Evolutionary conservation across 1,284 basidiomycete genomes (phyloP), one percentile per base, ranked within the genome.

Genomic region (Pyrrhoderma noxium): DNA sequence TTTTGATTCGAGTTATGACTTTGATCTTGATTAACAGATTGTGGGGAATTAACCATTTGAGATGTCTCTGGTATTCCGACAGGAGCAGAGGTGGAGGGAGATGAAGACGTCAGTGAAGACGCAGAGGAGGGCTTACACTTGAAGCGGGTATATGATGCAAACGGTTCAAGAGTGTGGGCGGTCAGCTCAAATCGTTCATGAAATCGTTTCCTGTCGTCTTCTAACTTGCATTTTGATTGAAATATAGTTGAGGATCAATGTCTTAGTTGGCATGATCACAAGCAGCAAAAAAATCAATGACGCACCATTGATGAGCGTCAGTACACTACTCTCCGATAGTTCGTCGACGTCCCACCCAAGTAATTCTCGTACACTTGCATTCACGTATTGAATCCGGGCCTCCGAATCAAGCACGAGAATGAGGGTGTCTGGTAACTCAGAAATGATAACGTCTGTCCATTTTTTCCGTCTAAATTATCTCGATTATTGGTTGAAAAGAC

Each of bases 361-460:
- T 16, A 89, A 70, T 56, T 89, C 85, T 21, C 70, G 70, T 34
- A 88, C 72, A 8, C 82, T 79, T n/a, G 74, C 73, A 13, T 81
- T 79, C 61, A 82, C 85, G 62, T 84, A 90, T 58, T 85, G 74
- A 41, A 92, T 75, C 55, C 74, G 76, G 59, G 76, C 74, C 7
- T 71, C 60, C 3, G 69, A 69, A 11, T 81, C 84, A 49, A 93
- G 71, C 38, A 92, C 70, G 59, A 92, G 72, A 38, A 80, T 68
- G 61, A 89, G 75, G 19, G 75, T 78, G 57, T 90, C 89, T 42
- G 84, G 80, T 40, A 89, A 74, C 61, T 91, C 89, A 1, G 79
- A 75, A 55, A 88, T 67, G 38, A 91, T 73, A n/a, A 91, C 72
- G 64, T 92, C 88, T 8, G 82, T 82, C 89, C 89, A 93, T 54